These are phyloP conservation scores for Claviceps sp. DNA, from an alignment of 2,329 filamentous ascomycete species.

Conservation along the genomic window DNA sequence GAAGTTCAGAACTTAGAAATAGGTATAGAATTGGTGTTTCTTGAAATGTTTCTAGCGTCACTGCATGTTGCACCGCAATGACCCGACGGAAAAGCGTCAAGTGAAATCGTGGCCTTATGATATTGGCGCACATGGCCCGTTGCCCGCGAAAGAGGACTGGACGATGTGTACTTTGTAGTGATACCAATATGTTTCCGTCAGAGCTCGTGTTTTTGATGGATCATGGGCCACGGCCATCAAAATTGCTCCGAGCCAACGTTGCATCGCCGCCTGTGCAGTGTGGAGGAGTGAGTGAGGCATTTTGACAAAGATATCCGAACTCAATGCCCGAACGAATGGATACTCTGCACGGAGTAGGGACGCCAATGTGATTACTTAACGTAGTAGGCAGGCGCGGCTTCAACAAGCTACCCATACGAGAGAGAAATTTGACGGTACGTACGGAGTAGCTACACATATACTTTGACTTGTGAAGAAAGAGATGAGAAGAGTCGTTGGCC, in stretches of 20 bases:
- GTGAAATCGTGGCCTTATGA: not conserved
- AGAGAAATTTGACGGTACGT: too few species aligned
- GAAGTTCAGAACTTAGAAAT: not conserved
- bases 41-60: not conserved
- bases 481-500: too few species aligned
- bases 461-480: too few species aligned
- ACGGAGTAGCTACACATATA: too few species aligned
- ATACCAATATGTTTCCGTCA: not conserved
- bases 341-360: not conserved
- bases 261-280: not conserved
- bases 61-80: not conserved
- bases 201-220: not conserved
- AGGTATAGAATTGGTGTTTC: not conserved
- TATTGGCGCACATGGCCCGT: not conserved
- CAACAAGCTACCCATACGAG: not conserved
- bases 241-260: not conserved
- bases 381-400: not conserved
- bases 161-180: not conserved
- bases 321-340: not conserved
- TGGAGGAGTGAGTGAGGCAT: not conserved
- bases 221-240: not conserved
- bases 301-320: not conserved
- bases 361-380: not conserved
- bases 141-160: not conserved
- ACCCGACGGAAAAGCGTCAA: not conserved